Evolutionary conservation across 768 basidiomycete genomes (phyloP), one percentile per base, ranked within the genome.

Genomic region (Phlebiopsis flavidoalba): DNA sequence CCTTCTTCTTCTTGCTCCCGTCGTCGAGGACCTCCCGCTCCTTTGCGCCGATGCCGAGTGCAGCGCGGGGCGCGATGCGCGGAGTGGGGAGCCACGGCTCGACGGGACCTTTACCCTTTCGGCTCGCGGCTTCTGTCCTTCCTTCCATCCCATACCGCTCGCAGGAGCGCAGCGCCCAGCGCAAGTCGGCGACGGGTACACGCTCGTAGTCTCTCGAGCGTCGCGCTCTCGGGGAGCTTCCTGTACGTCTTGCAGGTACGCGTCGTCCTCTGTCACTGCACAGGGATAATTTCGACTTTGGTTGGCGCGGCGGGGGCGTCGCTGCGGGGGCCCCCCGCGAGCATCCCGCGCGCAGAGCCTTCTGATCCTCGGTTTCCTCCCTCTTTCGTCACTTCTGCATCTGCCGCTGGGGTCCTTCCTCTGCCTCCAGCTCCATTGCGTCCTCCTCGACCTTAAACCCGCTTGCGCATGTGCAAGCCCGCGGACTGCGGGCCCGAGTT

Each of bases 41-140:
- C 69, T 97, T 98, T 2, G 97, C 97, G 1, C 97, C 95, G 31
- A 99, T 89, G 0, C 96, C 97, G 10, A 98, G 75, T 12, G 98
- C 73, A 0, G 94, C 87, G 26, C 26, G 26, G 26, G 26, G 26
- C 26, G 26, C 6, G 0, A 96, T 95, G 15, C 97, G 82, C 1
- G 90, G 77, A 58, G 80, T 76, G 0, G 97, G 97, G 0, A 95
- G 74, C 70, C 93, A 95, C 1, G 95, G 88, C 65, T 93, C 85
- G 1, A 84, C 79, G 15, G 85, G 70, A 1, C 85, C 89, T 61
- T 83, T 77, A 55, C 73, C 73, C 59, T 65, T 85, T 48, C 83
- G 79, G 22, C 86, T 80, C 2, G 91, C 91, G 4, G 87, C 85
- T 3, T 82, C 82, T 31, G 26, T 31, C 26, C 26, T 6, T 0